Base-by-base conservation (phyloP, 805 yeast genomes). In the Pichia ethanolica region DNA sequence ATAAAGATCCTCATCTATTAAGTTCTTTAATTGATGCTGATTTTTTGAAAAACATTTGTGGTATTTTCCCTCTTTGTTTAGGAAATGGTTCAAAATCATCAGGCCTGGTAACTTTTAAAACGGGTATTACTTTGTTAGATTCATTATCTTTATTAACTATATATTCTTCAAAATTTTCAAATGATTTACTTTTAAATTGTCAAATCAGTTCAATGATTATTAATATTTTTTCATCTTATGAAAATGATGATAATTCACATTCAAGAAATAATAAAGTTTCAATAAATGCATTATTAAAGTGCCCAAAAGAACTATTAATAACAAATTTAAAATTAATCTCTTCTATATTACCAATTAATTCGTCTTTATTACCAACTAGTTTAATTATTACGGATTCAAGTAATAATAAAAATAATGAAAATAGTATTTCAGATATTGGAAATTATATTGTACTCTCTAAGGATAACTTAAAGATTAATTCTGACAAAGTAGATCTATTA, bases 271-370 rank as follows among this genome's bases (percentile, higher is more conserved):
- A 26, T 5, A 44, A 12, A 1, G 61, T 79, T 1, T 70, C 88
- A 5, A 77, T 83, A 42, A 95, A 86, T 58, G 78, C 87, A 0
- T 64, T 89, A 38, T 83, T 87, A 80, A 78, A 82, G 47, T 77
- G 82, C 3, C 89, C 91, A 0, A 83, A 81, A 56, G 84, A 81
- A n/a, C 61, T 86, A 32, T 63, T 85, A 20, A 56, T 76, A 1
- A 70, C 78, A 12, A 70, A 83, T 20, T 65, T 87, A 20, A 73
- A 75, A 39, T 68, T 88, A 44, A 66, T 85, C 6, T 75, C 79
- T 3, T 70, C 76, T 34, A 54, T 86, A 2, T 63, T 88, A 20
- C 95, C 96, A 0, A 62, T 61, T 33, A 56, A 60, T 2, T 50
- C 53, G 0, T 37, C 55, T 28, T 38, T 41, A n/a, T 20, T 20